Conservation (phyloP, 768 basidiomycete genomes). For the Boletus fagicola region DNA sequence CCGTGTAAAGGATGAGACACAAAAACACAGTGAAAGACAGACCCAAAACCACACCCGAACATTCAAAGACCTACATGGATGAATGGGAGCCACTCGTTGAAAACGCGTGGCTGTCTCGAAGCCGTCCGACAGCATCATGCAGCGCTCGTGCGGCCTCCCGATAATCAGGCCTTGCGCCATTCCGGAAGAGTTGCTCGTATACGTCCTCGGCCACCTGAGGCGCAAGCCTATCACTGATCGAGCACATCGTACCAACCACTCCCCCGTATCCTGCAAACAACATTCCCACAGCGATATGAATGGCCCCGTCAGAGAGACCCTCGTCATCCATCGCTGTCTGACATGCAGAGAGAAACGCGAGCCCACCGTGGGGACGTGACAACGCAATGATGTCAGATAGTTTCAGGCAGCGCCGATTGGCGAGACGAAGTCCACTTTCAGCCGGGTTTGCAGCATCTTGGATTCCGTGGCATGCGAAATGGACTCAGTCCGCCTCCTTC, state of each 20-base stretch:
- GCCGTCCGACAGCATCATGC: background rate
- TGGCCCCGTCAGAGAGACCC: conserved; percentile 35
- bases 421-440: conserved; percentile 20
- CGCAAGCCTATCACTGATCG: conserved; percentile 38
- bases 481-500: background rate
- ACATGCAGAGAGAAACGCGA: conserved; percentile 50
- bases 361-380: conserved; percentile 20
- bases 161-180: background rate
- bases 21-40: background rate
- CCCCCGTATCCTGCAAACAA: conserved; percentile 30
- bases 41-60: background rate
- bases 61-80: background rate
- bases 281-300: conserved; percentile 47
- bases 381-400: conserved; percentile 7
- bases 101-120: background rate
- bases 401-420: background rate
- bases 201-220: conserved; percentile 34
- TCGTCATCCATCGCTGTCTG: conserved; percentile 40
- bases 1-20: background rate
- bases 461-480: background rate
- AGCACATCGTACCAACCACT: conserved; percentile 47
- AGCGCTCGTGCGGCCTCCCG: conserved; percentile 6
- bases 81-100: background rate
- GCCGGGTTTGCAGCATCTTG: conserved; percentile 8
- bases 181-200: conserved; percentile 24